A percentile compares a stretch with the other conserved stretches of the same genome.
Evolutionary conservation across 2,329 filamentous ascomycete genomes (phyloP).

Genomic region (Neonectria ditissima): DNA sequence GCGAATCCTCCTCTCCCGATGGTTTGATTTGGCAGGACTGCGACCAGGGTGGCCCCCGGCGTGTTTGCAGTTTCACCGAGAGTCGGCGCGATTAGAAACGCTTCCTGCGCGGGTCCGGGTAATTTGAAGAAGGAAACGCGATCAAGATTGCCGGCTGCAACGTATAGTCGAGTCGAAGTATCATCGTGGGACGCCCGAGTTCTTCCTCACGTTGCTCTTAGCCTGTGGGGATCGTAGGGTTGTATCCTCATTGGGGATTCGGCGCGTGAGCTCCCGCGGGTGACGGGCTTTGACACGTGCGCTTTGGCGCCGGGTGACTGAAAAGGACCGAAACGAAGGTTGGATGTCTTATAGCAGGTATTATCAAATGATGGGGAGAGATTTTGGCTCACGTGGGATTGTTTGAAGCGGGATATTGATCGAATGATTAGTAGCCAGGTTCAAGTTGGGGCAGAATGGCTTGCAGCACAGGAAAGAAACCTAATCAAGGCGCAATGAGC

Average conservation of each 20-base stretch:
- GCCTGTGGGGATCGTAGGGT: neutral
- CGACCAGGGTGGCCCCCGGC: slow-evolving; percentile 10
- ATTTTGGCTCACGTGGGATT: neutral
- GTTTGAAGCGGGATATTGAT: slow-evolving; percentile 64
- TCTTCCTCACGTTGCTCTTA: neutral
- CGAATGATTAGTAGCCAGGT: slow-evolving; percentile 72
- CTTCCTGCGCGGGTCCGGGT: slow-evolving; percentile 3
- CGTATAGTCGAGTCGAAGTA: slow-evolving; percentile 5
- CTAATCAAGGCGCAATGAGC: too few species aligned
- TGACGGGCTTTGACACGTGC: slow-evolving; percentile 11
- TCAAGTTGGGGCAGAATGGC: slow-evolving; percentile 52
- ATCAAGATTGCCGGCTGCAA: neutral
- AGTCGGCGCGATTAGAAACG: slow-evolving; percentile 27
- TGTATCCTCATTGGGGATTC: neutral
- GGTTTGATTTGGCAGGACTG: slow-evolving; percentile 1
- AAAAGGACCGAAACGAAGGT: slow-evolving; percentile 5
- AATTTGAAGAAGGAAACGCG: neutral
- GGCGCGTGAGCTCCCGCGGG: slow-evolving; percentile 9
- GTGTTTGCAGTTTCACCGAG: slow-evolving; percentile 12
- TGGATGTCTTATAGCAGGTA: neutral
- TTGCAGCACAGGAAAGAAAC: too few species aligned
- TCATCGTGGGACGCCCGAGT: neutral
- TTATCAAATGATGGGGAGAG: neutral
- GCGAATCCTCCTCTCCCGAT: slow-evolving; percentile 12
- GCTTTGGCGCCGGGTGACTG: slow-evolving; percentile 5